Evolutionary conservation across 805 yeast genomes (phyloP).

Genomic region (Sungouiozyma intestinalis): DNA sequence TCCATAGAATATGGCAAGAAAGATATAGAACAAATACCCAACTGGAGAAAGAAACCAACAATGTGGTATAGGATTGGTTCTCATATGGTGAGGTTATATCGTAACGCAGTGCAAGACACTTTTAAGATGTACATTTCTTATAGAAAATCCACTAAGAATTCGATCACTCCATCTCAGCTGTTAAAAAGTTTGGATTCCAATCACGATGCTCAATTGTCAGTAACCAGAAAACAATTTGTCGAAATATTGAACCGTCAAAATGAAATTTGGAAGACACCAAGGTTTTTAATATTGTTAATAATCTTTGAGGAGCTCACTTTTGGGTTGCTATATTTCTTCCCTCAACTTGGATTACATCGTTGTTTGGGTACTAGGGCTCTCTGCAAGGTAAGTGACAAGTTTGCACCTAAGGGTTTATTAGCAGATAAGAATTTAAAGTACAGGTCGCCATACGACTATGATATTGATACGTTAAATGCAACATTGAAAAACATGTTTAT

Average conservation of each 20-base stretch:
- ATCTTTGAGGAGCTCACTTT: constrained; percentile 49
- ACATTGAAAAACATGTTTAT: constrained; percentile 28
- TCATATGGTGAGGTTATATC: constrained; percentile 41
- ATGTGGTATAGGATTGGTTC: constrained; percentile 39
- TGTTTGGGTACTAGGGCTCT: constrained; percentile 40
- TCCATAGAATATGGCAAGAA: constrained; percentile 17
- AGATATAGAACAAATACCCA: constrained; percentile 19
- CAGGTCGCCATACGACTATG: constrained; percentile 40
- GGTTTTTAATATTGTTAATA: constrained; percentile 37
- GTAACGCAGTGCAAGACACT: constrained; percentile 45
- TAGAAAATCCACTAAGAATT: constrained; percentile 20
- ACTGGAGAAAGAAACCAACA: constrained; percentile 18
- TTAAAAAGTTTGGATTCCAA: background rate
- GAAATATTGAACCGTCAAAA: constrained; percentile 33
- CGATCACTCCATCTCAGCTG: background rate
- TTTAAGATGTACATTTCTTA: constrained; percentile 3
- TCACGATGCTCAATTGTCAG: background rate
- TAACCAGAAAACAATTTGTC: constrained; percentile 39
- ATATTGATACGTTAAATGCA: constrained; percentile 29
- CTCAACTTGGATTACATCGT: constrained; percentile 48
- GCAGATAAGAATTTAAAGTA: constrained; percentile 3
- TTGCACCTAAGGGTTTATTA: background rate
- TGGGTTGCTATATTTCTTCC: constrained; percentile 40
- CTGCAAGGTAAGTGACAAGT: constrained; percentile 17
- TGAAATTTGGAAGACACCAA: constrained; percentile 41